Conservation (phyloP, 169 alveolate genomes). For the Cyclospora cayetanensis region DNA sequence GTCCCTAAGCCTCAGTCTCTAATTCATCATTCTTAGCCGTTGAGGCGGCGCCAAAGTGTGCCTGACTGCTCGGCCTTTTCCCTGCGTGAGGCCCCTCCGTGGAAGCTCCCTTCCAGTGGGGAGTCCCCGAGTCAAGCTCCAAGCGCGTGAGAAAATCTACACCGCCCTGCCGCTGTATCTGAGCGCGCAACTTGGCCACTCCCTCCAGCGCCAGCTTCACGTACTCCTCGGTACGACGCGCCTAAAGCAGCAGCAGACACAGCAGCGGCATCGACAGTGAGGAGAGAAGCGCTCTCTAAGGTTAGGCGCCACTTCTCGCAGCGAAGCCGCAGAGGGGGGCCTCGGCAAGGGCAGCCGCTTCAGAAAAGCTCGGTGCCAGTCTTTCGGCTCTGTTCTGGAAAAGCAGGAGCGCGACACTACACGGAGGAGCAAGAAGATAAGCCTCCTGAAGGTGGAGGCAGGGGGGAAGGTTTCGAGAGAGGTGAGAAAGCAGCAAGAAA, state of each 20-base stretch:
- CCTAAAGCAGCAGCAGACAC: constrained; percentile 1
- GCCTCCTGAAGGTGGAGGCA: background rate
- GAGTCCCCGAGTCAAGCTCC: background rate
- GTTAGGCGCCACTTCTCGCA: too few relatives aligned
- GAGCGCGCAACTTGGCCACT: constrained; percentile 61
- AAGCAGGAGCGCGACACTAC: background rate
- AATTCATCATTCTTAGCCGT: too few relatives aligned
- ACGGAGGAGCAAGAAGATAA: background rate
- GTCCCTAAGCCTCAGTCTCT: too few relatives aligned
- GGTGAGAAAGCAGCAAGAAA: background rate
- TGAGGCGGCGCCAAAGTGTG: too few relatives aligned
- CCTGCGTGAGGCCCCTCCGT: constrained; percentile 1
- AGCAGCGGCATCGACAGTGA: too few relatives aligned
- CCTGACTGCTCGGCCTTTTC: too few relatives aligned
- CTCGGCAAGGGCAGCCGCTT: too few relatives aligned
- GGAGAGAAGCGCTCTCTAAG: too few relatives aligned
- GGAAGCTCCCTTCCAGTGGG: background rate
- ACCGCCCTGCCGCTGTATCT: constrained; percentile 47
- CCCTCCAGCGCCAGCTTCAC: constrained; percentile 67
- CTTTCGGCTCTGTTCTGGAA: background rate
- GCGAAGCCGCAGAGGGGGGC: too few relatives aligned
- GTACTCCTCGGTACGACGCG: constrained; percentile 68
- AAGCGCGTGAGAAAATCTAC: constrained; percentile 62
- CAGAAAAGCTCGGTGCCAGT: background rate
- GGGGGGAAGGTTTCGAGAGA: background rate